These are phyloP conservation scores for Linderniella brevidens DNA, from an alignment of 257 asterid genomes.

Conservation along the genomic window DNA sequence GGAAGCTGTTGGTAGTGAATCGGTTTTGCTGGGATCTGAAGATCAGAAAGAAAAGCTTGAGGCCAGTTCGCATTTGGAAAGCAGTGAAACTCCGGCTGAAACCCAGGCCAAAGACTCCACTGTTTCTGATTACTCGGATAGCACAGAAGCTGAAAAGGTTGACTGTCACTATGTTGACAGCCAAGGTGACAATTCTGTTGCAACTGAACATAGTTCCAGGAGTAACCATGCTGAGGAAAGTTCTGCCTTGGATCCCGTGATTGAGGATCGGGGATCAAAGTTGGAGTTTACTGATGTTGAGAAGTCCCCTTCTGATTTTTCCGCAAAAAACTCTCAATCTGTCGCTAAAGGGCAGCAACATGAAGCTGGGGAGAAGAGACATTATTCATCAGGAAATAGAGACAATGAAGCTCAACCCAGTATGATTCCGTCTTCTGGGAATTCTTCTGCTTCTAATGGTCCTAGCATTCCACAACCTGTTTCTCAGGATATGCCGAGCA, in stretches of 20 bases:
- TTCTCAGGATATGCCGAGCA: slow-evolving; percentile 11
- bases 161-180: slow-evolving; percentile 15
- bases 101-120: slow-evolving; percentile 13
- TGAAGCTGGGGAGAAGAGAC: slow-evolving; percentile 19
- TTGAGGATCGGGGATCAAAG: slow-evolving; percentile 14
- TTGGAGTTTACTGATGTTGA: slow-evolving; percentile 16
- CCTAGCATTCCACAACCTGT: slow-evolving; percentile 16
- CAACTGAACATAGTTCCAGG: slow-evolving; percentile 8
- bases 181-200: slow-evolving; percentile 19
- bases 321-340: slow-evolving; percentile 14
- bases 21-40: slow-evolving; percentile 9
- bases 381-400: slow-evolving; percentile 13
- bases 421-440: slow-evolving; percentile 14
- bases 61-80: slow-evolving; percentile 8
- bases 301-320: slow-evolving; percentile 13
- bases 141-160: slow-evolving; percentile 11
- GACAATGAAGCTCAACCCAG: slow-evolving; percentile 17
- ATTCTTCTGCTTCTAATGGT: slow-evolving; percentile 13
- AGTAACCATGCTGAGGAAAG: slow-evolving; percentile 9
- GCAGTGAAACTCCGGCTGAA: slow-evolving; percentile 12
- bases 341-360: slow-evolving; percentile 16
- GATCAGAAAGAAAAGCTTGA: slow-evolving; percentile 16
- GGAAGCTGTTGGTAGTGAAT: not conserved
- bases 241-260: slow-evolving; percentile 11
- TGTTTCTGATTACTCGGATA: slow-evolving; percentile 13